These are phyloP conservation scores for Candida coleopterorum DNA, from an alignment of 805 yeast genomes.

Conservation along the genomic window DNA sequence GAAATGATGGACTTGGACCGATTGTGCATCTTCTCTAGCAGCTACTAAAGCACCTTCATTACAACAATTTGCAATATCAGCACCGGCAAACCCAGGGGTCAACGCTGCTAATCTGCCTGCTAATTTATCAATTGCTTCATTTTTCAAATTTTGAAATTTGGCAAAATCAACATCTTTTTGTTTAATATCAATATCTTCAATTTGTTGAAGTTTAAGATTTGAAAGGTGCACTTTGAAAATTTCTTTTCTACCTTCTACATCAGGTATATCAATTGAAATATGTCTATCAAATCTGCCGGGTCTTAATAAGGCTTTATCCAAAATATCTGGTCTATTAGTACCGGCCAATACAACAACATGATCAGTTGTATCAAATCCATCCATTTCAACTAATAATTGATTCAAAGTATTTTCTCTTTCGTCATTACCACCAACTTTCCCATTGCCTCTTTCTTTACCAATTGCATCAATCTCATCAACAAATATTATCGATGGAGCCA, in stretches of 20 bases:
- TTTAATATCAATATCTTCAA: conserved; percentile 31
- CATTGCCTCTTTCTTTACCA: conserved; percentile 77
- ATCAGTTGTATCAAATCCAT: conserved; percentile 83
- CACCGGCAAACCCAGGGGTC: conserved; percentile 95
- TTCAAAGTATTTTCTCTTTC: conserved; percentile 92
- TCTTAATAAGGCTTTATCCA: conserved; percentile 85
- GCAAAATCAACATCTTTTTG: conserved; percentile 36
- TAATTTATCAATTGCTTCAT: conserved; percentile 49
- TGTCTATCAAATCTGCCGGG: conserved; percentile 96
- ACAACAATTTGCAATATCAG: conserved; percentile 92
- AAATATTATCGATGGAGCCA: conserved; percentile 86
- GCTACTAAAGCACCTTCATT: conserved; percentile 94
- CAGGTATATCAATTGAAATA: conserved; percentile 81
- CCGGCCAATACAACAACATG: conserved; percentile 94
- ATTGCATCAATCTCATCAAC: conserved; percentile 96
- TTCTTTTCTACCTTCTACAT: conserved; percentile 82
- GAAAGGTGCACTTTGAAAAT: conserved; percentile 77
- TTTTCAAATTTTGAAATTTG: conserved; percentile 35
- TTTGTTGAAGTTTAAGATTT: conserved; percentile 46
- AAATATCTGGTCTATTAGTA: conserved; percentile 87
- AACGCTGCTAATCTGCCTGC: conserved; percentile 84
- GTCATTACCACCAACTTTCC: conserved; percentile 77
- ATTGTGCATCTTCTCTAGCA: conserved; percentile 65
- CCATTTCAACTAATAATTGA: conserved; percentile 93
- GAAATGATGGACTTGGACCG: conserved; percentile 67